Evolutionary conservation across 1,284 basidiomycete genomes (phyloP).

Genomic region (Tilletia walkeri): DNA sequence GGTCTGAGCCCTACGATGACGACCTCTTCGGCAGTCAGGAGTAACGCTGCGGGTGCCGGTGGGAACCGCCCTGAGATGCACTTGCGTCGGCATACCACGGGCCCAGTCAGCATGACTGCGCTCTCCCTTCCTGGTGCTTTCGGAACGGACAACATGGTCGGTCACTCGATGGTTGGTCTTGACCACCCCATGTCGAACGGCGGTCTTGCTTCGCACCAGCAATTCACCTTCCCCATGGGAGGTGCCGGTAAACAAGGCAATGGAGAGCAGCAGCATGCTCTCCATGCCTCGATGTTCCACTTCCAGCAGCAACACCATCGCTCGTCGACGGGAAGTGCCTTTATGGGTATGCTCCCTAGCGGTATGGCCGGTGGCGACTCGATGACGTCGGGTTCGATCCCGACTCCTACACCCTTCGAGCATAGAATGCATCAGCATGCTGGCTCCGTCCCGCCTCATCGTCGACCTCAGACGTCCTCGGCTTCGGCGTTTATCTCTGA

Average conservation of each 20-base stretch:
- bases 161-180: not conserved
- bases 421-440: not conserved
- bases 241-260: too few relatives aligned
- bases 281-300: not conserved
- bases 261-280: not conserved
- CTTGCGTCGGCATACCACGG: slow-evolving; percentile 7
- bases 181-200: not conserved
- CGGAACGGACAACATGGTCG: not conserved
- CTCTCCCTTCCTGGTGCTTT: not conserved
- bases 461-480: not conserved
- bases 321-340: not conserved
- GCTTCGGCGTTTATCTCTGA: slow-evolving; percentile 1
- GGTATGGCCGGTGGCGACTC: not conserved
- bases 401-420: not conserved
- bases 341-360: not conserved
- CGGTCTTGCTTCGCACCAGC: too few relatives aligned
- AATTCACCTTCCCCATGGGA: too few relatives aligned
- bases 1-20: not conserved
- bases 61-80: slow-evolving; percentile 6
- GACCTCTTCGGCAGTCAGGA: not conserved
- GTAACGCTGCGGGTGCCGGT: not conserved
- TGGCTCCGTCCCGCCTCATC: not conserved
- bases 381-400: not conserved
- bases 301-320: not conserved
- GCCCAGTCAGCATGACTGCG: not conserved